These are phyloP conservation scores for Penicillium robsamsonii DNA, from an alignment of 495 filamentous ascomycete species.

Conservation along the genomic window DNA sequence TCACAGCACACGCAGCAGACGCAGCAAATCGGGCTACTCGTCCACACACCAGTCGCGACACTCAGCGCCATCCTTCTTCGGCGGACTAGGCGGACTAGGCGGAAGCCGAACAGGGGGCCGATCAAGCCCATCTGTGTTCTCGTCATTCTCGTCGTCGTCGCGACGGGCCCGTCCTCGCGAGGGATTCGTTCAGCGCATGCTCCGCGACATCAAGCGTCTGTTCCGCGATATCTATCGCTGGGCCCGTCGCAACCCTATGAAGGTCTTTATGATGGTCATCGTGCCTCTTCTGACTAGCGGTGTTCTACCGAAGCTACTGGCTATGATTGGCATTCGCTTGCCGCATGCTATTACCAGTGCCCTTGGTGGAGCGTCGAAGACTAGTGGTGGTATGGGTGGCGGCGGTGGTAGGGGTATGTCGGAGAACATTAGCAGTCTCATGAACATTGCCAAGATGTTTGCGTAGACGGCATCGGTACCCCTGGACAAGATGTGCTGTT, in stretches of 20 bases:
- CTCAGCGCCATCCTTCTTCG: conserved; percentile 54
- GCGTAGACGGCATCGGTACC: conserved; percentile 33
- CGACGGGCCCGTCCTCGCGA: conserved; percentile 67
- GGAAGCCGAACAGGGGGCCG: conserved; percentile 32
- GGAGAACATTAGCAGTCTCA: conserved; percentile 49
- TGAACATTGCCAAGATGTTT: conserved; percentile 65
- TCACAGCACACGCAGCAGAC: conserved; percentile 21
- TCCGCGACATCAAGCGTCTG: conserved; percentile 68
- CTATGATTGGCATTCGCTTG: conserved; percentile 71
- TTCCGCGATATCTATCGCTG: conserved; percentile 73
- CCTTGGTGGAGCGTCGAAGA: conserved; percentile 44
- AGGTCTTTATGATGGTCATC: conserved; percentile 80
- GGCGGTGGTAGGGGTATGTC: conserved; percentile 31
- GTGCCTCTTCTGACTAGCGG: conserved; percentile 82
- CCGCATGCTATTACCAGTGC: conserved; percentile 60
- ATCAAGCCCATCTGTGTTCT: conserved; percentile 53
- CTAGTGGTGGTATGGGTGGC: conserved; percentile 19
- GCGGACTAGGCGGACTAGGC: conserved; percentile 38
- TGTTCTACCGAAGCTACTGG: conserved; percentile 67
- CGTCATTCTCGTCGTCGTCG: conserved; percentile 52
- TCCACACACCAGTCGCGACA: conserved; percentile 39
- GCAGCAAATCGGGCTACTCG: conserved; percentile 38
- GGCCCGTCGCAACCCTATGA: conserved; percentile 73
- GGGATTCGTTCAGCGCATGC: conserved; percentile 68
- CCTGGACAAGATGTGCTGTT: background rate